phyloP scores from a whole-genome alignment of 352 stramenopile species.

The Pythium rhizo-oryzae region DNA sequence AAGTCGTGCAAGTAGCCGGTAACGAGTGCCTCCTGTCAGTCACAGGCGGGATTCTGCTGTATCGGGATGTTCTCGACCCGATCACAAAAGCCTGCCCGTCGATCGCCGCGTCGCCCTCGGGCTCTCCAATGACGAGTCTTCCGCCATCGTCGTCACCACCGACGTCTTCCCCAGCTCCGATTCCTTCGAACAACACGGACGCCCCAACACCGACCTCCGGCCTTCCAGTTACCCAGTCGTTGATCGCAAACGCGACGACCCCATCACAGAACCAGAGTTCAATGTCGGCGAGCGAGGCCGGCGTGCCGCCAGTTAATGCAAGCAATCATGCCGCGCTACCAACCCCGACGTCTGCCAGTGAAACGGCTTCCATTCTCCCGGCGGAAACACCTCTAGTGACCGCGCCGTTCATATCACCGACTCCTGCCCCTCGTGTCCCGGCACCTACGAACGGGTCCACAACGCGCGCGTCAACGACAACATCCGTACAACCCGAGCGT shows the following conservation, averaged over 20 bases:
- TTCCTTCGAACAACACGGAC: background rate
- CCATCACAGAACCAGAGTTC: background rate
- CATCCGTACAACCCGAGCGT: background rate
- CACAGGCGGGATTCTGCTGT: background rate
- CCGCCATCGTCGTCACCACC: too few species aligned
- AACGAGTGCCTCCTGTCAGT: background rate
- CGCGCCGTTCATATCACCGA: background rate
- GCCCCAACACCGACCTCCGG: background rate
- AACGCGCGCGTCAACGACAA: background rate
- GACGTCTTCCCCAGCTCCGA: too few species aligned
- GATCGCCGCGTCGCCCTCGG: too few species aligned
- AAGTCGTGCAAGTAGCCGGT: background rate
- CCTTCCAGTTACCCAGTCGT: background rate
- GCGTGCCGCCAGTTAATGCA: background rate
- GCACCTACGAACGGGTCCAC: background rate
- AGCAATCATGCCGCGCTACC: too few species aligned
- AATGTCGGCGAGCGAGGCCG: background rate
- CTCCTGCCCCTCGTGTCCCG: too few species aligned
- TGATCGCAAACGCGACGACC: background rate
- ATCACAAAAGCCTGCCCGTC: background rate
- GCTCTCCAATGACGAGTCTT: too few species aligned
- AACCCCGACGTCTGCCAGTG: background rate
- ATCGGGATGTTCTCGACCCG: conserved; percentile 2
- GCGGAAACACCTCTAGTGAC: background rate
- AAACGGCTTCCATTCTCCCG: too few species aligned